A percentile compares a stretch with the other conserved stretches of the same genome.
These are phyloP conservation scores for Alternaria ethzedia DNA, from an alignment of 2,329 filamentous ascomycete genomes.

Conservation along the genomic window DNA sequence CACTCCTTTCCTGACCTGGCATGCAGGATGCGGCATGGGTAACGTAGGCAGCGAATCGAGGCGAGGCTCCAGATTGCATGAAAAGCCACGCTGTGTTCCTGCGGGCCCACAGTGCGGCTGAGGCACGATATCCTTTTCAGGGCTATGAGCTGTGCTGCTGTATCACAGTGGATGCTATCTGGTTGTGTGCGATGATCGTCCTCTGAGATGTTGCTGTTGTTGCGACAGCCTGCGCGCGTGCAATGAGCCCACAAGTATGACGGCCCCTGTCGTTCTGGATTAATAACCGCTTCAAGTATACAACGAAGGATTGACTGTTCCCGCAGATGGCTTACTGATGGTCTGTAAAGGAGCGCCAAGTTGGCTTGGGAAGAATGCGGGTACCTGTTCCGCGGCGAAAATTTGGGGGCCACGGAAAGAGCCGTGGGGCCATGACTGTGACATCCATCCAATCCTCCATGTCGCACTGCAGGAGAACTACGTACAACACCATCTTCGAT, in stretches of 20 bases:
- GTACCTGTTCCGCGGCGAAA: neutral
- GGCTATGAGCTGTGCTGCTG: neutral
- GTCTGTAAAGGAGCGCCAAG: neutral
- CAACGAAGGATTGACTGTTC: neutral
- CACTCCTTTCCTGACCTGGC: neutral
- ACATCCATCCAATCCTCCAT: neutral
- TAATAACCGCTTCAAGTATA: neutral
- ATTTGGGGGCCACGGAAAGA: neutral
- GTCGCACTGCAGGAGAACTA: neutral
- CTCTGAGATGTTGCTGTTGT: neutral
- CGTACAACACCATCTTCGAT: neutral
- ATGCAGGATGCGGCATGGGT: slow-evolving; percentile 3
- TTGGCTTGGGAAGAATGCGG: neutral
- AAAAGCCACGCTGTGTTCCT: neutral
- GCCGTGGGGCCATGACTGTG: neutral
- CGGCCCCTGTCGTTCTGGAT: neutral
- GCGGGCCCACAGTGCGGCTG: slow-evolving; percentile 5
- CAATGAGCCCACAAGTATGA: neutral
- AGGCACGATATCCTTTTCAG: neutral
- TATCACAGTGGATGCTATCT: neutral
- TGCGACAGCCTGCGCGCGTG: neutral
- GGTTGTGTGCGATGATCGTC: neutral
- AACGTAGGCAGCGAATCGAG: slow-evolving; percentile 1
- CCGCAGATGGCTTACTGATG: slow-evolving; percentile 1
- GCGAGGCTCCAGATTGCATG: neutral